phyloP scores from a whole-genome alignment of 768 basidiomycete species.

The Collybia nuda region DNA sequence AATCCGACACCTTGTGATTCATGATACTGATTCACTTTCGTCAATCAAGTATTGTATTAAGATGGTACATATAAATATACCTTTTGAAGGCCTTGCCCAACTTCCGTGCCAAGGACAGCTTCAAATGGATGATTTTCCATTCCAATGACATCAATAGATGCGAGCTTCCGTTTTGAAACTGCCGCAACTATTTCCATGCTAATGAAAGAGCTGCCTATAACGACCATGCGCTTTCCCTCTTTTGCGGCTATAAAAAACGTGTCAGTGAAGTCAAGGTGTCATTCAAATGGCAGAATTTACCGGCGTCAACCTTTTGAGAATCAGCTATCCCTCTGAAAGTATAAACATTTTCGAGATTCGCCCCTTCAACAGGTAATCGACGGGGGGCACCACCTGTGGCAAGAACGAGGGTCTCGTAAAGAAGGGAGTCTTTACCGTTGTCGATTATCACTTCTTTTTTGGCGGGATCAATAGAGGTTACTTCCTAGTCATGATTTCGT shows the following conservation, averaged over 20 bases:
- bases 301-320: slow-evolving; percentile 68
- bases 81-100: slow-evolving; percentile 78
- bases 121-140: slow-evolving; percentile 83
- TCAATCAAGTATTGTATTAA: not conserved
- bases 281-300: slow-evolving; percentile 30
- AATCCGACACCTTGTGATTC: slow-evolving; percentile 84
- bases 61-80: slow-evolving; percentile 30
- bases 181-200: slow-evolving; percentile 91
- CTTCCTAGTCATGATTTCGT: slow-evolving; percentile 43
- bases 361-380: slow-evolving; percentile 74
- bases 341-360: slow-evolving; percentile 72
- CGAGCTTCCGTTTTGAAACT: slow-evolving; percentile 68
- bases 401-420: slow-evolving; percentile 79
- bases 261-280: not conserved
- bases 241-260: slow-evolving; percentile 44
- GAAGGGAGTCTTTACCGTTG: slow-evolving; percentile 53
- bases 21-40: slow-evolving; percentile 52
- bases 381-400: slow-evolving; percentile 76
- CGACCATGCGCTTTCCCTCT: slow-evolving; percentile 74
- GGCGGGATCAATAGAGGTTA: slow-evolving; percentile 65
- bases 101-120: slow-evolving; percentile 73
- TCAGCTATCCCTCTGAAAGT: slow-evolving; percentile 73
- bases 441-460: slow-evolving; percentile 65
- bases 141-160: slow-evolving; percentile 82
- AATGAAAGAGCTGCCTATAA: slow-evolving; percentile 91